Conservation (phyloP, 2,329 filamentous ascomycete species). For the Epichloe bromicola region DNA sequence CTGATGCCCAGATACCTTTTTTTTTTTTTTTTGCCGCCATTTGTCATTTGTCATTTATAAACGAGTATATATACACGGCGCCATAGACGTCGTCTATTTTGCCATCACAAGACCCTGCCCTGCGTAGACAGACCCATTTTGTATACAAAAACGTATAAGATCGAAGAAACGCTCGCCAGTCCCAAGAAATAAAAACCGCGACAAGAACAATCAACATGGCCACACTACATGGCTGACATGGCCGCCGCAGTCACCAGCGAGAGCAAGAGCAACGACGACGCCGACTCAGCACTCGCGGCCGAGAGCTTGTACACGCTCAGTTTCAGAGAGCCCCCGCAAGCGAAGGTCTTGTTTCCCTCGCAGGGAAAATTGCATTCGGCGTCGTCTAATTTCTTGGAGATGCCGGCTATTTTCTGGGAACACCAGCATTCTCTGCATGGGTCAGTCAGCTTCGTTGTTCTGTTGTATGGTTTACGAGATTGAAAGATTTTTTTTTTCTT, state of each 20-base stretch:
- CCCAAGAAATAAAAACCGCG: not conserved
- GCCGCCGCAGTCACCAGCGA: not conserved
- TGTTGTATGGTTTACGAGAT: no score
- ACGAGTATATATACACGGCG: no score
- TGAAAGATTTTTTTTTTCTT: no score
- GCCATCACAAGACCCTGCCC: no score
- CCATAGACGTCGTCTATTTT: no score
- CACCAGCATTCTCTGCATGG: conserved; percentile 46
- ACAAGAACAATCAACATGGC: not conserved
- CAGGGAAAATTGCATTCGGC: conserved; percentile 35
- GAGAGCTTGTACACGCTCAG: conserved; percentile 30
- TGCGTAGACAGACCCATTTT: no score
- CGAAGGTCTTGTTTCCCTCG: conserved; percentile 35
- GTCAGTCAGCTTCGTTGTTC: not conserved
- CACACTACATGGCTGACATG: not conserved
- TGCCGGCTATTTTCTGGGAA: conserved; percentile 31
- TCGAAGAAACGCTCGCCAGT: not conserved
- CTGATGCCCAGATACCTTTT: not conserved
- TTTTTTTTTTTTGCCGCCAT: not conserved
- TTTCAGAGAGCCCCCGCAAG: conserved; percentile 41
- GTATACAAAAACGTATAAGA: not conserved
- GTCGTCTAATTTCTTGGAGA: conserved; percentile 34
- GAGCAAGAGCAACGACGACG: not conserved
- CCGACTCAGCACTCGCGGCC: not conserved
- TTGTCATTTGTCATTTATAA: not conserved